Percentiles rank a stretch among this genome's conserved stretches.
Conservation (phyloP, 169 alveolate genomes). For the Cryptosporidium tyzzeri region DNA sequence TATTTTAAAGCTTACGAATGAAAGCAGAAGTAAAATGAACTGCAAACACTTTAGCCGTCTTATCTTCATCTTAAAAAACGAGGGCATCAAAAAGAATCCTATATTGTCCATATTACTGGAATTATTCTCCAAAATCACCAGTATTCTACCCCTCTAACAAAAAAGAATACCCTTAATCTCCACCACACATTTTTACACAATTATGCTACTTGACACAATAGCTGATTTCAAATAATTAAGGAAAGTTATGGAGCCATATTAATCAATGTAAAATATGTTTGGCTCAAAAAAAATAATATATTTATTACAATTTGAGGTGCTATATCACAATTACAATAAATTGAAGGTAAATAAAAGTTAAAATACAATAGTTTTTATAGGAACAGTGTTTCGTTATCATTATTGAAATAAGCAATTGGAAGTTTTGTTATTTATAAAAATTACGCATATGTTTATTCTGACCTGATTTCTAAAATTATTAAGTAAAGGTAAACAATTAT, state of each 20-base stretch:
- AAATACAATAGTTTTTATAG: too few relatives aligned
- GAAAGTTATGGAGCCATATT: background rate
- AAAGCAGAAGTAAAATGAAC: background rate
- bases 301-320: too few relatives aligned
- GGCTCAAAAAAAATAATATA: background rate
- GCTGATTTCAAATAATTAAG: background rate
- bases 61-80: background rate
- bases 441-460: too few relatives aligned
- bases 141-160: background rate
- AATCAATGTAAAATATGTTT: background rate
- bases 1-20: background rate
- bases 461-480: too few relatives aligned
- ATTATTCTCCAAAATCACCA: background rate
- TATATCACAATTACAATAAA: too few relatives aligned
- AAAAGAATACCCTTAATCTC: background rate
- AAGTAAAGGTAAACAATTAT: too few relatives aligned
- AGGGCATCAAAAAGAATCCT: background rate
- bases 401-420: too few relatives aligned
- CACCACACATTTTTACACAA: conserved; percentile 29
- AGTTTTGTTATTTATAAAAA: background rate
- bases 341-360: background rate
- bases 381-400: background rate
- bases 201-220: conserved; percentile 19
- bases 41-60: background rate
- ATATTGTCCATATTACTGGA: background rate